Evolutionary conservation across 768 basidiomycete genomes (phyloP).

Genomic region (Tulasnella sp.): DNA sequence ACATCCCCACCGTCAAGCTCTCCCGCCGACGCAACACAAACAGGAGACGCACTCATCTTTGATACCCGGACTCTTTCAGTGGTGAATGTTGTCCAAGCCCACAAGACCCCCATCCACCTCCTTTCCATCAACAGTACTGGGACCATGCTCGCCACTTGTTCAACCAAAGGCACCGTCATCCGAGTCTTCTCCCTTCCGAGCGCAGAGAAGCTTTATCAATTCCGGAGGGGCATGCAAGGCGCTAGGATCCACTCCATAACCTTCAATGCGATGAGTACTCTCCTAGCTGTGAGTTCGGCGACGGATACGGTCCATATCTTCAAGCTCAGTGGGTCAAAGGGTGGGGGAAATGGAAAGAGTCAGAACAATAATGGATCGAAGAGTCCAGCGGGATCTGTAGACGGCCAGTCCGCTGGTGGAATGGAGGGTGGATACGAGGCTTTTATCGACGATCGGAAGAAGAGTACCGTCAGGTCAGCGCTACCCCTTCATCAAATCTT

Average conservation of each 20-base stretch:
- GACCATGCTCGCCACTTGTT: conserved; percentile 83
- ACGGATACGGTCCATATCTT: conserved; percentile 97
- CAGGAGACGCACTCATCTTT: conserved; percentile 89
- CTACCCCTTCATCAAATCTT: not conserved
- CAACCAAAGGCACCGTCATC: conserved; percentile 94
- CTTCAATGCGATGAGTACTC: conserved; percentile 71
- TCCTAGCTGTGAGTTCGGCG: conserved; percentile 86
- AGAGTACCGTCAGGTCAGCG: conserved; percentile 26
- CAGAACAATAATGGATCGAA: conserved; percentile 25
- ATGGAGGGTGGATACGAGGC: conserved; percentile 78
- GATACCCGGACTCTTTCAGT: conserved; percentile 85
- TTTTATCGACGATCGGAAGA: conserved; percentile 68
- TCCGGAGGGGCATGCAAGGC: conserved; percentile 80
- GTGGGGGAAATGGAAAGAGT: conserved; percentile 18
- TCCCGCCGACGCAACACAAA: conserved; percentile 33
- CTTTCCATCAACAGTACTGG: conserved; percentile 79
- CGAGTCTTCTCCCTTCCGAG: conserved; percentile 86
- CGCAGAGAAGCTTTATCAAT: conserved; percentile 91
- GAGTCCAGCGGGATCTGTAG: conserved; percentile 58
- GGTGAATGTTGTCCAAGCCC: conserved; percentile 92
- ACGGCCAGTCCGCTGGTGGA: conserved; percentile 43
- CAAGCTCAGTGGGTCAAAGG: conserved; percentile 43
- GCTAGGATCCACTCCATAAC: conserved; percentile 74
- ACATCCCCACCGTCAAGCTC: conserved; percentile 33
- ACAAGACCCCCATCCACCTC: conserved; percentile 85